Evolutionary conservation across 148 eudicot species (phyloP).

Genomic region (Chenopodium formosanum): DNA sequence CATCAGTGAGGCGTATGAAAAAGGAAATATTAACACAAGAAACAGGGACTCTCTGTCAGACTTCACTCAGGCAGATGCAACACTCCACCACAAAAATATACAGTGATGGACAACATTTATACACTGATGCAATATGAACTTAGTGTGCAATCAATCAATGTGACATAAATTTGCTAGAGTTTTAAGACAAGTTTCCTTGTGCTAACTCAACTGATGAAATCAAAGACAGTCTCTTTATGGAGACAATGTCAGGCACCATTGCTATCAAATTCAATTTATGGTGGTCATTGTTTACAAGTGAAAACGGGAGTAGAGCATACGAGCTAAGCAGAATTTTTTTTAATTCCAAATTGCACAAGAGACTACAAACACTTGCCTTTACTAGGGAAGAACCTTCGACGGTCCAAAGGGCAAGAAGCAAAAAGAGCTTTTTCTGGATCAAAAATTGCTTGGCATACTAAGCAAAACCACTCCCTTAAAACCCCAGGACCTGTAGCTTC

Average conservation of each 20-base stretch:
- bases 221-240: not conserved
- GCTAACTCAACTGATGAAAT: not conserved
- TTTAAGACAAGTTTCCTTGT: not conserved
- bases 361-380: conserved; percentile 45
- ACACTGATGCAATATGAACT: not conserved
- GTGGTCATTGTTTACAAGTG: not conserved
- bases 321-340: too few species aligned
- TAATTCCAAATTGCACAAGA: not conserved
- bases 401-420: conserved; percentile 75
- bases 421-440: conserved; percentile 86
- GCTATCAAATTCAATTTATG: not conserved
- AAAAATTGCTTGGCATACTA: conserved; percentile 80
- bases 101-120: not conserved
- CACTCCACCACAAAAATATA: not conserved
- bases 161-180: not conserved
- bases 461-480: conserved; percentile 86
- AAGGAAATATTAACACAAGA: not conserved
- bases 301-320: not conserved
- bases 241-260: not conserved
- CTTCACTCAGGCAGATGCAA: not conserved
- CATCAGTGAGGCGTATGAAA: not conserved
- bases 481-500: conserved; percentile 97
- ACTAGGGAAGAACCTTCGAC: conserved; percentile 90
- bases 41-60: not conserved
- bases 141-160: not conserved